Base-by-base conservation (phyloP, 1,139 yeast genomes). In the Scheffersomyces segobiensis region DNA sequence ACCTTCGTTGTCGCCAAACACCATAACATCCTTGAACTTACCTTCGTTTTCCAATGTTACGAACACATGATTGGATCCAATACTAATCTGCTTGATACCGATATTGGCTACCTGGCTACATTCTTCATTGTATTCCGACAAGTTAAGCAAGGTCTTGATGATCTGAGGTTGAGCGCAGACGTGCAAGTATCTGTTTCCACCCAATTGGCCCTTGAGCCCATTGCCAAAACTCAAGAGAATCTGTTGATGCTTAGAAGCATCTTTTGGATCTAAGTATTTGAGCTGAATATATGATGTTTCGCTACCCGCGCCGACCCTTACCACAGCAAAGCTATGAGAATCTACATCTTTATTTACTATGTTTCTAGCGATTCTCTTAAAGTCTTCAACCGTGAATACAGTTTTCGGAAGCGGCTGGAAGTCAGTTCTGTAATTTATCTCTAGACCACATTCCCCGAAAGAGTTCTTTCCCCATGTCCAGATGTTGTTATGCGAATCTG, bases 191-290 rank as follows among this genome's bases (percentile, higher is more conserved):
- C 87, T 78, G 24, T 91, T 93, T 54, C 86, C 83, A 19, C 98
- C 99, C 58, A 93, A 78, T 73, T 92, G 97, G n/a, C 98, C 99
- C 65, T 84, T 83, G 55, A 89, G 73, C 4, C 98, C 97, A 66
- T 87, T 87, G 24, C 99, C 99, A 75, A 93, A 88, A 5, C 92
- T 81, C 64, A 88, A 77, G 56, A 84, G 73, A 12, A 77, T 60
- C 17, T 75, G 71, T 56, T 72, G 68, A 53, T 62, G 57, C 22
- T 58, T 59, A 48, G 50, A 20, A 12, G 46, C 49, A 17, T 49
- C 57, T 19, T 59, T 57, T 59, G 67, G 60, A 49, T 71, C 62
- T 39, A 65, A 63, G 51, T 71, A 69, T 21, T 63, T 73, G 53
- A 85, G 68, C 10, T 82, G 75, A 19, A 87, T 80, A 72, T 81